Evolutionary conservation across 139 green algal species (phyloP).

Genomic region (Auxenochlorella pyrenoidosa): DNA sequence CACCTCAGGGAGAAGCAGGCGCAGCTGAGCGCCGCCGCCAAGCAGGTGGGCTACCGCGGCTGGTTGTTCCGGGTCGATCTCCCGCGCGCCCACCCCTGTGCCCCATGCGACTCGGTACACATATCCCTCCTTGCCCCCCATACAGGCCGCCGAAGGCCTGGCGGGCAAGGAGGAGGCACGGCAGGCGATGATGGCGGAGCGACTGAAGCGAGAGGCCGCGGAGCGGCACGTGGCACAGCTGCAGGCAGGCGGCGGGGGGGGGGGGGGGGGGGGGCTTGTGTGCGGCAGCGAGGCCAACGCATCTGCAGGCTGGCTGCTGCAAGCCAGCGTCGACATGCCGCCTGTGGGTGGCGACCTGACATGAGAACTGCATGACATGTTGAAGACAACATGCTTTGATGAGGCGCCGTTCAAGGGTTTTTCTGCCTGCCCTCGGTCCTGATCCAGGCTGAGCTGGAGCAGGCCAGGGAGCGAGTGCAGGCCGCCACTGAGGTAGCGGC

Average conservation of each 20-base stretch:
- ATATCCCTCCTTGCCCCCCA: too few species aligned
- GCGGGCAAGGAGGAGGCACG: background rate
- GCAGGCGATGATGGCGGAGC: background rate
- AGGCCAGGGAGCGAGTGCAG: background rate
- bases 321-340: background rate
- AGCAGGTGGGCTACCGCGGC: background rate
- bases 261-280: too few species aligned
- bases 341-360: too few species aligned
- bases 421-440: background rate
- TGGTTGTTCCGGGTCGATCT: too few species aligned
- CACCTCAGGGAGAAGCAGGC: slow-evolving; percentile 10
- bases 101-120: too few species aligned
- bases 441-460: background rate
- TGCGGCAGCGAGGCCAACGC: too few species aligned
- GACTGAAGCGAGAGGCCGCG: background rate
- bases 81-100: too few species aligned
- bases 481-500: background rate
- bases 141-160: background rate
- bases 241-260: background rate
- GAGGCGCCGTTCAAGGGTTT: too few species aligned
- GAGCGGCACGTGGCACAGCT: background rate
- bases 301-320: too few species aligned
- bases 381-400: too few species aligned
- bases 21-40: background rate
- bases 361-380: too few species aligned